phyloP scores from a whole-genome alignment of 371 early-diverging fungal species.

The Blakeslea trispora region DNA sequence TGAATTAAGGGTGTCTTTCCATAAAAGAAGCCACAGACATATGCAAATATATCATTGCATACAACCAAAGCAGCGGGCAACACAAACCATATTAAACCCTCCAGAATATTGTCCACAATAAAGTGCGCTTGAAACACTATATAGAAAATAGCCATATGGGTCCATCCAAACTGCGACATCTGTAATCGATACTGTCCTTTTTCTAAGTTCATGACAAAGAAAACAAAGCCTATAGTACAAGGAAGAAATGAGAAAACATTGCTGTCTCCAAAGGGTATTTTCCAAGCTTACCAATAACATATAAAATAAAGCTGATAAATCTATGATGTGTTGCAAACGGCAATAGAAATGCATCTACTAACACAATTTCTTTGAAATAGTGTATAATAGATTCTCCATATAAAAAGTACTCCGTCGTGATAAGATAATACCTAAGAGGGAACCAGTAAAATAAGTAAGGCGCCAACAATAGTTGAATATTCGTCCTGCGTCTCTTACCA shows the following conservation, averaged over 20 bases:
- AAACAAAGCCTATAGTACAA: constrained; percentile 74
- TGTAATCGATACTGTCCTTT: constrained; percentile 89
- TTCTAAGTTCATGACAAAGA: constrained; percentile 91
- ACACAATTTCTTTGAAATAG: constrained; percentile 77
- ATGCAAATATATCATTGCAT: constrained; percentile 98
- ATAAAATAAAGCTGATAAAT: constrained; percentile 91
- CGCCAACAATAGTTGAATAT: no score
- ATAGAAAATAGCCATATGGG: constrained; percentile 91
- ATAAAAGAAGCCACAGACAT: constrained; percentile 93
- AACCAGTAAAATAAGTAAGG: no score
- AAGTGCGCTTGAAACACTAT: constrained; percentile 91
- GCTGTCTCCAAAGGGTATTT: not conserved
- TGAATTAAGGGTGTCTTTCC: constrained; percentile 95
- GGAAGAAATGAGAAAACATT: not conserved
- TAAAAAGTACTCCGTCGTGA: constrained; percentile 87
- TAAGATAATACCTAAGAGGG: constrained; percentile 81
- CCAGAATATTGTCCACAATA: constrained; percentile 94
- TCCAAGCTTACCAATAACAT: constrained; percentile 65
- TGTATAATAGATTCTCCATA: constrained; percentile 93
- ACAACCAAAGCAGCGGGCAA: constrained; percentile 94
- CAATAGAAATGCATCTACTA: constrained; percentile 79
- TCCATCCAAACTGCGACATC: constrained; percentile 94
- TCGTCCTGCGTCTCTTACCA: constrained; percentile 63
- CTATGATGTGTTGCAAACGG: constrained; percentile 92
- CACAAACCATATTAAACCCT: constrained; percentile 97